Base-by-base conservation (phyloP, 495 filamentous ascomycete genomes). In the Opeltia flavorubescens region DNA sequence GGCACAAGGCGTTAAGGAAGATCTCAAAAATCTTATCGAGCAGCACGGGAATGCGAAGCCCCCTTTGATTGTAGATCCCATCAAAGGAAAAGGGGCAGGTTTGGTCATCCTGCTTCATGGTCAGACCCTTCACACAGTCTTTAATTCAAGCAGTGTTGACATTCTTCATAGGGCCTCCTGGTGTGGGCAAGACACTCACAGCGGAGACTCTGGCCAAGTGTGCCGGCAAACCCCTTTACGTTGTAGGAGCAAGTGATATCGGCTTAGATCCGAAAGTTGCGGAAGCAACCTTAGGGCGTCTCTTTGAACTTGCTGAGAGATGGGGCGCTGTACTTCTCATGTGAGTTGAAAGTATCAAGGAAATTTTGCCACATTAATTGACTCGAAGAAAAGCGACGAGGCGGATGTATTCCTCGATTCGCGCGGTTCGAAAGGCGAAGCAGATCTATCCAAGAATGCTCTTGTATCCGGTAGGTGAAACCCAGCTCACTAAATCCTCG, bases 181-280 rank as follows among this genome's bases (percentile, higher is more conserved):
- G 66, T 0, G 63, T 66, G 8, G 66, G 63, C 3, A 71, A 68
- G 51, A 71, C 66, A 1, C 49, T 67, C 33, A 68, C 66, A 9
- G 66, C 66, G 20, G 55, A 56, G 28, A n/a, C 15, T 43, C 15
- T 43, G 7, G 40, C 40, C 5, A 23, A 43, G 23, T 5, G 15
- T 2, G 23, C 40, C 2, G 7, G 6, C 8, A 43, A 43, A 28
- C 40, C 40, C 1, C 40, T 43, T 0, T 43, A 18, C 15, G 15
- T 21, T 3, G 40, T 43, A 6, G 18, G 40, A 6, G 40, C 23
- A n/a, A 21, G 15, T 3, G 40, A 43, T n/a, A 25, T 43, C 25
- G 40, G 40, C 8, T 7, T 17, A 6, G n/a, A 25, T n/a, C 9
- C 40, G 1, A 5, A 4, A 17, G 15, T 8, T 43, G 40, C 23